Evolutionary conservation across 2,329 filamentous ascomycete species (phyloP).

Genomic region (Venturia carpophila): DNA sequence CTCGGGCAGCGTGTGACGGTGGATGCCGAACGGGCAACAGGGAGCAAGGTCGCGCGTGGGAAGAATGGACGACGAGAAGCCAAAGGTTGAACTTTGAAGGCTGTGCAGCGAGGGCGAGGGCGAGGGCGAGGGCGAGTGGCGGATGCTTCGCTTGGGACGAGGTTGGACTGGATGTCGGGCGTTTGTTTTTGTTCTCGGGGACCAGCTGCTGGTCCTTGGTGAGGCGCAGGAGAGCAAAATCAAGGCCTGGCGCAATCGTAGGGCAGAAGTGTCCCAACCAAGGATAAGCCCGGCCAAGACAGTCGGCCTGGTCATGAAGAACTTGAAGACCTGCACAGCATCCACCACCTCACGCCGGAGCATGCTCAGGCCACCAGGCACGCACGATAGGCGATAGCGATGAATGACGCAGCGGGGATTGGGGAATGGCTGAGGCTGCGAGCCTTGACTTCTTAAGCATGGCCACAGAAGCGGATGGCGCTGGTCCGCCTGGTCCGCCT

Average conservation of each 20-base stretch:
- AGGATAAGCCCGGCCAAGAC: no score
- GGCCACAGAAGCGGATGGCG: neutral
- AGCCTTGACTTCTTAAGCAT: neutral
- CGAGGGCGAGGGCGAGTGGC: no score
- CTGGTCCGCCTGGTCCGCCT: no score
- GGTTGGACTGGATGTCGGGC: neutral
- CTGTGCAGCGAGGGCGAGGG: no score
- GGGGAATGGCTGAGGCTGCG: neutral
- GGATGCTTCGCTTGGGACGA: no score
- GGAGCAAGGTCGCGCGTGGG: neutral
- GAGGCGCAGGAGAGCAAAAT: neutral
- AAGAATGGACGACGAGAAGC: neutral
- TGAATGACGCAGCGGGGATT: conserved; percentile 10
- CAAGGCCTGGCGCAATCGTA: neutral
- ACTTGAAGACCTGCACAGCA: no score
- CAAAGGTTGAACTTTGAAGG: no score
- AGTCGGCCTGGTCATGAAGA: no score
- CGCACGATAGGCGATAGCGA: neutral
- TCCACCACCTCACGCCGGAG: no score
- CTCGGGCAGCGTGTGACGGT: neutral
- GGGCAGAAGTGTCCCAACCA: neutral
- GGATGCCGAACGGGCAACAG: neutral
- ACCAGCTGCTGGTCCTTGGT: conserved; percentile 1
- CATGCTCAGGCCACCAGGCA: no score
- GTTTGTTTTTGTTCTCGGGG: neutral